Conservation (phyloP, 495 filamentous ascomycete genomes). For the Aspergillus homomorphus region DNA sequence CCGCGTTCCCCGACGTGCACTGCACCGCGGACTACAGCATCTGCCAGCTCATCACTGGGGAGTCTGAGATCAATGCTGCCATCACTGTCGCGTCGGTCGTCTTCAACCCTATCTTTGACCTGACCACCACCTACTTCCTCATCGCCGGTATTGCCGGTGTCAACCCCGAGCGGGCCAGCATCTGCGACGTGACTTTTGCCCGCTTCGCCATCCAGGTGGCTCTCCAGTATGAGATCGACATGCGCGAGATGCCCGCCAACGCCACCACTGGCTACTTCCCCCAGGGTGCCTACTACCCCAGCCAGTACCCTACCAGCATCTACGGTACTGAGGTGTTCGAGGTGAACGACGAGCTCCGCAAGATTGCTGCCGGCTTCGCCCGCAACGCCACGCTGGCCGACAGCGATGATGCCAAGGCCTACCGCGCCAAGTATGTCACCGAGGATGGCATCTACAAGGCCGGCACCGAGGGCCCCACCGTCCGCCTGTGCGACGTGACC, state of each 20-base stretch:
- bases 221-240: slow-evolving; percentile 71
- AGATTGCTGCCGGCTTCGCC: slow-evolving; percentile 56
- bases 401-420: slow-evolving; percentile 47
- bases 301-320: slow-evolving; percentile 58
- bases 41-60: slow-evolving; percentile 60
- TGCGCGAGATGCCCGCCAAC: slow-evolving; percentile 63
- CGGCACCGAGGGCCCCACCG: slow-evolving; percentile 50
- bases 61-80: slow-evolving; percentile 73
- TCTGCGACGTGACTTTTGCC: slow-evolving; percentile 61
- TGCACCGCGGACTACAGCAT: slow-evolving; percentile 56
- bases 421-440: slow-evolving; percentile 57
- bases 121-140: slow-evolving; percentile 66
- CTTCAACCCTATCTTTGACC: slow-evolving; percentile 60
- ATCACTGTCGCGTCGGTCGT: slow-evolving; percentile 56
- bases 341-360: slow-evolving; percentile 59
- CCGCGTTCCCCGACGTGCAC: slow-evolving; percentile 60
- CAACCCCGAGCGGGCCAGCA: slow-evolving; percentile 62
- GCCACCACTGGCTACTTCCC: slow-evolving; percentile 67
- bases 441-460: slow-evolving; percentile 42
- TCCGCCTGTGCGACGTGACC: slow-evolving; percentile 64
- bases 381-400: slow-evolving; percentile 54
- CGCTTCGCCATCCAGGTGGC: slow-evolving; percentile 69
- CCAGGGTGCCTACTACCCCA: slow-evolving; percentile 51
- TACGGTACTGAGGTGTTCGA: slow-evolving; percentile 81
- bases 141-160: slow-evolving; percentile 71